Base-by-base conservation (phyloP, 768 basidiomycete genomes). In the Boletus tomentosulus region DNA sequence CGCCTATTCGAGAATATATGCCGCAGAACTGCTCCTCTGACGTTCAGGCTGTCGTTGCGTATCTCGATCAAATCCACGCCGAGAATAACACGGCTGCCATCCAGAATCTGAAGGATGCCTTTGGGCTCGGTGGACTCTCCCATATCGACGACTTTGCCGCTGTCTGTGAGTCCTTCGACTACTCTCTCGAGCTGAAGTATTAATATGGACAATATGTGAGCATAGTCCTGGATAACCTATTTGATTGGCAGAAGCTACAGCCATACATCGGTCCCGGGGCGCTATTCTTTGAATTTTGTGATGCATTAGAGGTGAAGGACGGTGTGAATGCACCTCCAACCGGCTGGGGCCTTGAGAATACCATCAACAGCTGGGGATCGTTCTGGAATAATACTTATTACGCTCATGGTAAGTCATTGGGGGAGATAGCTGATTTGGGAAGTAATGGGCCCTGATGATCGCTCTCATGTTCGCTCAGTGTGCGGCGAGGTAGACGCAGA, bases 1-100 rank as follows among this genome's bases (percentile, higher is more conserved):
- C 87, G 55, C 86, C 86, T 12, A 80, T 86, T 58, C 81, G 81
- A 15, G 73, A 79, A 58, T 71, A 80, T 61, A 88, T 87, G 85
- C 83, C 86, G 2, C 58, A 59, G 57, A 89, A 90, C 66, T 90
- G 88, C 69, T 87, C 86, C 8, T 78, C 84, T 0, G 88, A 90
- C 61, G 77, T 88, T 30, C 71, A 86, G 64, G 78, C 77, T 5
- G 85, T 84, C 15, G 77, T 89, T 50, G 62, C 76, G 6, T 77
- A 86, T 58, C 70, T 89, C 37, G 87, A 89, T 62, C 48, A 74
- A 50, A 79, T 82, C 6, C 82, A 86, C 58, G 67, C 69, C 0
- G 71, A 71, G 4, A 73, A 73, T 1, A 72, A 83, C 55, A 51
- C 64, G 6, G 65, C 68, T 28, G 78, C 80, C 12, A 83, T 86